Conservation (phyloP, 23 red algal species). For the Pyropia haitanensis region DNA sequence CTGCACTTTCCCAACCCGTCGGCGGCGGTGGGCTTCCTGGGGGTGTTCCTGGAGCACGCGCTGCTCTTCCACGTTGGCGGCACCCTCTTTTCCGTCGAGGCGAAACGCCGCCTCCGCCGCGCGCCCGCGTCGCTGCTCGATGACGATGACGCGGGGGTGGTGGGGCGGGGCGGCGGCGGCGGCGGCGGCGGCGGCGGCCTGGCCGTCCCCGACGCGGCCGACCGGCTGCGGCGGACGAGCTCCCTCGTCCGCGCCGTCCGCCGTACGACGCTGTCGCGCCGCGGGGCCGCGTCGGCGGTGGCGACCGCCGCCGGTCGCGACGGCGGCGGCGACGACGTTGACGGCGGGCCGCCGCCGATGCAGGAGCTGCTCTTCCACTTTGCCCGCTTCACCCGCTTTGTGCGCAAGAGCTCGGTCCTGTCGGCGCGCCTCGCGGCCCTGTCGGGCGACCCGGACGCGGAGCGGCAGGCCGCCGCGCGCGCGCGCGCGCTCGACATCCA, state of each 20-base stretch:
- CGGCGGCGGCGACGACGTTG: background rate
- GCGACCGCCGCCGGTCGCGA: background rate
- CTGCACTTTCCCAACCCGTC: too few relatives aligned
- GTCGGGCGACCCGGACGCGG: slow-evolving; percentile 5
- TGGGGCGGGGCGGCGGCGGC: background rate
- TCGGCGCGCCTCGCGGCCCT: slow-evolving; percentile 27
- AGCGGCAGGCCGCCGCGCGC: slow-evolving; percentile 24
- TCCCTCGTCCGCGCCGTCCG: background rate
- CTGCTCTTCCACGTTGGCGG: background rate
- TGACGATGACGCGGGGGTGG: background rate
- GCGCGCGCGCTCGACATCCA: slow-evolving; percentile 45
- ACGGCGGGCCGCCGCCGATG: slow-evolving; percentile 1
- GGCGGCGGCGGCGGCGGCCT: background rate
- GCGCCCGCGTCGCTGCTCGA: slow-evolving; percentile 14
- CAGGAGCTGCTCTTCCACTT: slow-evolving; percentile 33
- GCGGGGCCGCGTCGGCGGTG: background rate
- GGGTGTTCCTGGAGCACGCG: too few relatives aligned
- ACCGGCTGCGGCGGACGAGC: background rate
- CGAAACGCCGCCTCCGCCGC: slow-evolving; percentile 37
- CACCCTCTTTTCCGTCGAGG: slow-evolving; percentile 23
- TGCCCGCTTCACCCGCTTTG: slow-evolving; percentile 42
- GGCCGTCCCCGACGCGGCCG: background rate
- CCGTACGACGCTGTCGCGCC: background rate
- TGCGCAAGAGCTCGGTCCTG: slow-evolving; percentile 28
- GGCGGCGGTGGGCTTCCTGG: too few relatives aligned